These are phyloP conservation scores for Neckera pumila DNA, from an alignment of 225 moss, liverwort and hornwort genomes.

Conservation along the genomic window DNA sequence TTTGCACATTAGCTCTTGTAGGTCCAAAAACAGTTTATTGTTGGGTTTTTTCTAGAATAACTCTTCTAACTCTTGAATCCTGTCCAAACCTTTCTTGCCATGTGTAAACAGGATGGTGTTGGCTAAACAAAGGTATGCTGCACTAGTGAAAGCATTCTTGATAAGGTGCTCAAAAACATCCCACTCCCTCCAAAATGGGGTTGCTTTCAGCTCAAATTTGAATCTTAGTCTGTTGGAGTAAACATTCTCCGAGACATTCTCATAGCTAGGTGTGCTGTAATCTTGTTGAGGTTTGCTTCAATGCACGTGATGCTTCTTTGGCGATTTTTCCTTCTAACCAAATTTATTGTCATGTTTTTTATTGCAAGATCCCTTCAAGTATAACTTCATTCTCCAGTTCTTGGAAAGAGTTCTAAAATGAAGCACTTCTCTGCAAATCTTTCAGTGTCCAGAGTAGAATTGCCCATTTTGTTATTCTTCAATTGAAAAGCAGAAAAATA, in stretches of 20 bases:
- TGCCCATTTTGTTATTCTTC: background rate
- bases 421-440: background rate
- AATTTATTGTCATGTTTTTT: background rate
- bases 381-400: background rate
- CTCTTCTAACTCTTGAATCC: background rate
- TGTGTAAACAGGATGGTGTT: background rate
- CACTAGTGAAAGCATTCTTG: background rate
- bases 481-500: background rate
- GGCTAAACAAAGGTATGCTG: background rate
- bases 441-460: accelerated
- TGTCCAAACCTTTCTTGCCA: background rate
- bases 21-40: accelerated
- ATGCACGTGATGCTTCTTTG: background rate
- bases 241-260: background rate
- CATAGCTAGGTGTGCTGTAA: accelerated
- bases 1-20: background rate
- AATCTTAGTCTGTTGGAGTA: background rate
- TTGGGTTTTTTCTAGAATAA: background rate
- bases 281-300: background rate
- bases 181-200: background rate
- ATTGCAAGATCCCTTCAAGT: background rate
- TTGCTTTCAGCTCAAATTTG: background rate
- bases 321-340: background rate
- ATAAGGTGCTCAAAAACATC: background rate
- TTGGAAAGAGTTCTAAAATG: background rate